phyloP scores from a whole-genome alignment of 1,284 basidiomycete species.

The Vanrija humicola region DNA sequence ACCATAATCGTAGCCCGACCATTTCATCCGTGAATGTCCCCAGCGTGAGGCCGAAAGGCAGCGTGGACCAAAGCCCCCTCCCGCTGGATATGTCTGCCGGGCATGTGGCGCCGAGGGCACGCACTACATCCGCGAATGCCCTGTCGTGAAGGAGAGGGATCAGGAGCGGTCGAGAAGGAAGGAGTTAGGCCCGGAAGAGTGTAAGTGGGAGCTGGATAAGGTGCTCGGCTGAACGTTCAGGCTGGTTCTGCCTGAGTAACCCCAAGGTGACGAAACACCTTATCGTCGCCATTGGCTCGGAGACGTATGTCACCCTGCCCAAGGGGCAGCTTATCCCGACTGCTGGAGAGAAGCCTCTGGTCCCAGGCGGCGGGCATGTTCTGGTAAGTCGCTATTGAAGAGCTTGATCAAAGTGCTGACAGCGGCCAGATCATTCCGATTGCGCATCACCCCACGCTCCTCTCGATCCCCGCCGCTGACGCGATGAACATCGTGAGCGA shows the following conservation, averaged over 20 bases:
- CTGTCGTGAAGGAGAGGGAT: slow-evolving; percentile 56
- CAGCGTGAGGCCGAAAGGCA: slow-evolving; percentile 60
- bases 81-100: slow-evolving; percentile 71
- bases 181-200: slow-evolving; percentile 60
- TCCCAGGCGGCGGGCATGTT: slow-evolving; percentile 91
- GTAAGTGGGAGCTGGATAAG: slow-evolving; percentile 6
- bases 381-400: slow-evolving; percentile 50
- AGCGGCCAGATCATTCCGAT: slow-evolving; percentile 68
- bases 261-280: slow-evolving; percentile 85
- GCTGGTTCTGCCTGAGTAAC: slow-evolving; percentile 95
- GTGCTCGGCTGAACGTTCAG: slow-evolving; percentile 39
- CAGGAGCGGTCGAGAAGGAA: slow-evolving; percentile 45
- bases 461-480: slow-evolving; percentile 69
- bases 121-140: slow-evolving; percentile 82
- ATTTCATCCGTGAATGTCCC: slow-evolving; percentile 82
- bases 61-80: slow-evolving; percentile 57
- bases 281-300: slow-evolving; percentile 83
- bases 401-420: no score
- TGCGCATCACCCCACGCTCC: slow-evolving; percentile 61
- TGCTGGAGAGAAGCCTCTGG: slow-evolving; percentile 50
- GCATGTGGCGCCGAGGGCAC: slow-evolving; percentile 72
- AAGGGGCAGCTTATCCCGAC: slow-evolving; percentile 90
- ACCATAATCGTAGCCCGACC: slow-evolving; percentile 58
- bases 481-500: slow-evolving; percentile 71
- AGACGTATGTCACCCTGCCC: slow-evolving; percentile 87